A percentile compares a stretch with the other conserved stretches of the same genome.
Evolutionary conservation across 2,329 filamentous ascomycete genomes (phyloP).

Genomic region (Diaporthe longicolla): DNA sequence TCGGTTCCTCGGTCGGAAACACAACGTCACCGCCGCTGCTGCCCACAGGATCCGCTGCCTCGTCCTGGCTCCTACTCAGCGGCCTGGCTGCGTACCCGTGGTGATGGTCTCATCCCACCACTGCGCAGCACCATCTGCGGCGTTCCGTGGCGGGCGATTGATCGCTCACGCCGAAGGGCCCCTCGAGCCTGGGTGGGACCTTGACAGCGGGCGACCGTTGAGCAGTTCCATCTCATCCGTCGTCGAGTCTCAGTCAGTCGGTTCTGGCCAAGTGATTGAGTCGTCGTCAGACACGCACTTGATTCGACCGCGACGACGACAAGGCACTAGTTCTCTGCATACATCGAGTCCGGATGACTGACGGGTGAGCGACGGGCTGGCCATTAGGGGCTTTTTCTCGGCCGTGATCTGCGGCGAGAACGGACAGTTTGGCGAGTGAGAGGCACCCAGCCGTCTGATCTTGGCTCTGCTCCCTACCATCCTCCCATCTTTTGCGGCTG

Average conservation of each 20-base stretch:
- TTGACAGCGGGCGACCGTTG: slow-evolving; percentile 7
- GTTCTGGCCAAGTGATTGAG: slow-evolving; percentile 6
- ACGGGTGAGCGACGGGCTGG: slow-evolving; percentile 18
- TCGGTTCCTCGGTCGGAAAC: slow-evolving; percentile 32
- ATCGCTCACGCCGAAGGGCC: neutral
- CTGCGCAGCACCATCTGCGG: slow-evolving; percentile 10
- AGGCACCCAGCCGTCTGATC: slow-evolving; percentile 17
- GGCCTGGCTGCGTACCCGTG: neutral
- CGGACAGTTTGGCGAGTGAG: slow-evolving; percentile 25
- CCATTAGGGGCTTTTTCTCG: neutral
- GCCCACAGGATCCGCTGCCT: slow-evolving; percentile 1
- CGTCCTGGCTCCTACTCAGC: neutral
- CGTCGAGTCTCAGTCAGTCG: slow-evolving; percentile 9
- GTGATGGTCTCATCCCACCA: slow-evolving; percentile 21
- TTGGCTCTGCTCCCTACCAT: neutral
- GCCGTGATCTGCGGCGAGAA: slow-evolving; percentile 30
- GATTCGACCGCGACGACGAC: slow-evolving; percentile 18
- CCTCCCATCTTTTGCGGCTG: slow-evolving; percentile 28
- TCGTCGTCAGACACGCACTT: slow-evolving; percentile 1
- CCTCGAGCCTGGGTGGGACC: neutral
- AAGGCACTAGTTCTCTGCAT: slow-evolving; percentile 1
- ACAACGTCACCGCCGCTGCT: slow-evolving; percentile 27
- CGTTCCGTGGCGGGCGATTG: neutral
- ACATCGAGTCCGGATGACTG: slow-evolving; percentile 23
- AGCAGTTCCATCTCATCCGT: slow-evolving; percentile 6